Conservation (phyloP, 2,329 filamentous ascomycete genomes). For the Fusarium austroafricanum region DNA sequence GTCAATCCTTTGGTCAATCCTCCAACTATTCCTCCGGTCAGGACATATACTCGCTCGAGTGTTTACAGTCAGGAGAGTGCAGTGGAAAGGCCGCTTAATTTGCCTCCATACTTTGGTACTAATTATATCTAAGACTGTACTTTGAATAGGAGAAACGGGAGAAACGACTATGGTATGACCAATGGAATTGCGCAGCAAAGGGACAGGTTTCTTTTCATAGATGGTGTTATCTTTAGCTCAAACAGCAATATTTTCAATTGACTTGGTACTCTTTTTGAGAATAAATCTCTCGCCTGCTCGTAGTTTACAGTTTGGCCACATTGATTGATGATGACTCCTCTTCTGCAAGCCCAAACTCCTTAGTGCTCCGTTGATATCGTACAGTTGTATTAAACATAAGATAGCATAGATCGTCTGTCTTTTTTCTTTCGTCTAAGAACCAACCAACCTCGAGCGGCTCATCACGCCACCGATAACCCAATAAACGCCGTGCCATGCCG, state of each 20-base stretch:
- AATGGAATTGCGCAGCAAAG: not conserved
- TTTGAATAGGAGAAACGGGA: not conserved
- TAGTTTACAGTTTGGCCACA: no score
- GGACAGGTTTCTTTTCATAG: not conserved
- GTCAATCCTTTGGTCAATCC: no score
- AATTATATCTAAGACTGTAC: not conserved
- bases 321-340: no score
- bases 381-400: conserved; percentile 47
- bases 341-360: not conserved
- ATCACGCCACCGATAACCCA: conserved; percentile 47
- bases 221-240: not conserved
- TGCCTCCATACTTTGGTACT: not conserved
- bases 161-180: not conserved
- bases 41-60: not conserved
- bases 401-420: conserved; percentile 46
- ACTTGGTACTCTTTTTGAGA: not conserved
- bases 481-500: conserved; percentile 65
- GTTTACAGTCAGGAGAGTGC: conserved; percentile 9
- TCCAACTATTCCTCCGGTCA: not conserved
- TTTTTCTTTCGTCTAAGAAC: conserved; percentile 49
- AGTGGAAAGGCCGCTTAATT: not conserved
- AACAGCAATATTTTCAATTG: not conserved
- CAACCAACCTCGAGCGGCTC: conserved; percentile 48
- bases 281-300: not conserved
- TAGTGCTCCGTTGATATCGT: conserved; percentile 38